A percentile compares a stretch with the other conserved stretches of the same genome.
These are phyloP conservation scores for Candida takata DNA, from an alignment of 805 yeast genomes.

Conservation along the genomic window DNA sequence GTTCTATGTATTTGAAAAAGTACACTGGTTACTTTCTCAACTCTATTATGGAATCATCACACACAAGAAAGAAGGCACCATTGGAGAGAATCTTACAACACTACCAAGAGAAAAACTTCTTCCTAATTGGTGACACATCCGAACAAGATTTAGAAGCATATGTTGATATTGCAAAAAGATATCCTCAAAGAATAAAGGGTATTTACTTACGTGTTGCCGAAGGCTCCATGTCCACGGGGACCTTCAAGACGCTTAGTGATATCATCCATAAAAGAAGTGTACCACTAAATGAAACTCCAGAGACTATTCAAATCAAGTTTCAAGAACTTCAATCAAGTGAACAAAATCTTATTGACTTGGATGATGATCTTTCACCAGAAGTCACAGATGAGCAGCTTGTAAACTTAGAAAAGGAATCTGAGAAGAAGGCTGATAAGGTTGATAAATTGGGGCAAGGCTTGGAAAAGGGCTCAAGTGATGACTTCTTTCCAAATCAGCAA, in stretches of 20 bases:
- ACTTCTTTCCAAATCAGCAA: slow-evolving; percentile 9
- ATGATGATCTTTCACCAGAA: slow-evolving; percentile 16
- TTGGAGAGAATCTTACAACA: slow-evolving; percentile 59
- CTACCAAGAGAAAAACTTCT: slow-evolving; percentile 70
- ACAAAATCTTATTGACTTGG: slow-evolving; percentile 23
- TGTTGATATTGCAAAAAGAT: slow-evolving; percentile 52
- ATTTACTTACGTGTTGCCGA: slow-evolving; percentile 78
- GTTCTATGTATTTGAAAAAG: slow-evolving; percentile 82
- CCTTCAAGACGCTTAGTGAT: slow-evolving; percentile 21
- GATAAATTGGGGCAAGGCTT: slow-evolving; percentile 27
- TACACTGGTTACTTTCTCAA: slow-evolving; percentile 76
- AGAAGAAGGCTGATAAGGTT: slow-evolving; percentile 9
- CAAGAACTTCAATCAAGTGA: slow-evolving; percentile 22
- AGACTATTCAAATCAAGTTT: slow-evolving; percentile 14
- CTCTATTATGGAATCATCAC: slow-evolving; percentile 81
- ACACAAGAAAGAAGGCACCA: slow-evolving; percentile 67
- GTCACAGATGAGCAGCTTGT: slow-evolving; percentile 17
- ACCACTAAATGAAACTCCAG: slow-evolving; percentile 19
- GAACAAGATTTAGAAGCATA: slow-evolving; percentile 94
- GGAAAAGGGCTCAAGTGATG: slow-evolving; percentile 18
- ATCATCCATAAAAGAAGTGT: slow-evolving; percentile 19
- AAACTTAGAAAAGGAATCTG: slow-evolving; percentile 10
- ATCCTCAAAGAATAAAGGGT: slow-evolving; percentile 60
- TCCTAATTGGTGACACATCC: slow-evolving; percentile 92
- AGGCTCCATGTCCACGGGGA: slow-evolving; percentile 51